Evolutionary conservation across 345 rosid species (phyloP).

Genomic region (Pistacia vera): DNA sequence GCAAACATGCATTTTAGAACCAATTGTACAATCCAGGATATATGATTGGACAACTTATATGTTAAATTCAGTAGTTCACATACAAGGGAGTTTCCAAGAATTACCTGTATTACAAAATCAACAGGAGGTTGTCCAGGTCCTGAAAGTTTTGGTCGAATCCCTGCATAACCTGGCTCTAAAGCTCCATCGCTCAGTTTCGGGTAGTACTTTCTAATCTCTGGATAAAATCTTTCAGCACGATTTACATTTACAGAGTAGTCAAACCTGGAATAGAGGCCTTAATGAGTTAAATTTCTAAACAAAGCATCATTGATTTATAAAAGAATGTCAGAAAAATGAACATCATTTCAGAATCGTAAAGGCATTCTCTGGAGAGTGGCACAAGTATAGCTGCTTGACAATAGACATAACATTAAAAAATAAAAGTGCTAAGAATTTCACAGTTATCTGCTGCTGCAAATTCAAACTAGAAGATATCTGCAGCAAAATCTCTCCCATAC

Average conservation of each 20-base stretch:
- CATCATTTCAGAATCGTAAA: background rate
- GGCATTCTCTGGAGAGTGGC: background rate
- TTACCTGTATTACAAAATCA: slow-evolving; percentile 87
- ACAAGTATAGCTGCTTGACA: background rate
- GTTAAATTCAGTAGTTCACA: background rate
- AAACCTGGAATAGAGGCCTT: slow-evolving; percentile 46
- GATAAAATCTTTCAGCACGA: slow-evolving; percentile 64
- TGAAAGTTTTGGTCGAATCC: slow-evolving; percentile 82
- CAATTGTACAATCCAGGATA: background rate
- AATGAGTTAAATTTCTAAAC: slow-evolving; percentile 11
- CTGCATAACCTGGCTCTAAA: slow-evolving; percentile 77
- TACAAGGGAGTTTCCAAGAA: slow-evolving; percentile 11
- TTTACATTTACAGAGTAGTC: slow-evolving; percentile 62
- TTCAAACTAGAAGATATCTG: slow-evolving; percentile 1
- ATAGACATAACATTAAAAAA: background rate
- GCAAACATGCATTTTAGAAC: background rate
- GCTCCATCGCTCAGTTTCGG: slow-evolving; percentile 74
- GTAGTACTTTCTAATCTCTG: slow-evolving; percentile 77
- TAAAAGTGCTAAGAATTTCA: background rate
- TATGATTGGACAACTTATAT: background rate
- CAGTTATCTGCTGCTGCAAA: background rate
- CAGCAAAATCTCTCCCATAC: background rate
- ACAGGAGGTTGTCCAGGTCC: slow-evolving; percentile 68
- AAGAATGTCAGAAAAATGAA: background rate
- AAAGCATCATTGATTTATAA: background rate